Percentiles rank a stretch among this genome's conserved stretches.
These are phyloP conservation scores for Cordyceps farinosa DNA, from an alignment of 2,329 filamentous ascomycete species.

Conservation along the genomic window DNA sequence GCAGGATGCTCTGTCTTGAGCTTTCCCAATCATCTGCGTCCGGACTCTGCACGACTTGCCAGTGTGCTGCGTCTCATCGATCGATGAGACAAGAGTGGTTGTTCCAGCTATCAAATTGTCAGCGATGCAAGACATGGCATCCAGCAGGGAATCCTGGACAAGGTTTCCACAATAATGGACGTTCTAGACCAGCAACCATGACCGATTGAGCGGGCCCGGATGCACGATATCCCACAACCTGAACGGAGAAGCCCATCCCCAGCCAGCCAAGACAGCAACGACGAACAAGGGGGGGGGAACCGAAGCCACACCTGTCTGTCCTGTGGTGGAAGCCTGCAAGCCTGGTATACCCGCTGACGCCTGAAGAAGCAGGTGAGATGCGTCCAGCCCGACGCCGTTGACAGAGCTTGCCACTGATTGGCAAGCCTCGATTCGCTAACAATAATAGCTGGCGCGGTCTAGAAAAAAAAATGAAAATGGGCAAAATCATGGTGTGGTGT, in stretches of 20 bases:
- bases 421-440: not conserved
- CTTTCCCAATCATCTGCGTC: not conserved
- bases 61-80: slow-evolving; percentile 13
- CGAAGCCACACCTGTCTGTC: slow-evolving; percentile 6
- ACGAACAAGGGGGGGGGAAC: not conserved
- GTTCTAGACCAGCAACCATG: slow-evolving; percentile 16
- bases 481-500: not conserved
- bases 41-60: not conserved
- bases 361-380: slow-evolving; percentile 5
- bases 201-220: slow-evolving; percentile 16
- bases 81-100: slow-evolving; percentile 5
- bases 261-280: slow-evolving; percentile 1
- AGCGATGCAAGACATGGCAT: not conserved
- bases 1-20: not conserved
- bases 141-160: not conserved
- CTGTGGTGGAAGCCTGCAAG: slow-evolving; percentile 6
- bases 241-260: not conserved
- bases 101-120: not conserved
- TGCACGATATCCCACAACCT: slow-evolving; percentile 10
- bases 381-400: not conserved
- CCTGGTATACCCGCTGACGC: not conserved
- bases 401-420: slow-evolving; percentile 4
- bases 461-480: not conserved
- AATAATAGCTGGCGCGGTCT: not conserved
- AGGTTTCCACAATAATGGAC: slow-evolving; percentile 9